These are phyloP conservation scores for Zhuliangozyma parablackwelliae DNA, from an alignment of 1,139 yeast genomes.

Conservation along the genomic window DNA sequence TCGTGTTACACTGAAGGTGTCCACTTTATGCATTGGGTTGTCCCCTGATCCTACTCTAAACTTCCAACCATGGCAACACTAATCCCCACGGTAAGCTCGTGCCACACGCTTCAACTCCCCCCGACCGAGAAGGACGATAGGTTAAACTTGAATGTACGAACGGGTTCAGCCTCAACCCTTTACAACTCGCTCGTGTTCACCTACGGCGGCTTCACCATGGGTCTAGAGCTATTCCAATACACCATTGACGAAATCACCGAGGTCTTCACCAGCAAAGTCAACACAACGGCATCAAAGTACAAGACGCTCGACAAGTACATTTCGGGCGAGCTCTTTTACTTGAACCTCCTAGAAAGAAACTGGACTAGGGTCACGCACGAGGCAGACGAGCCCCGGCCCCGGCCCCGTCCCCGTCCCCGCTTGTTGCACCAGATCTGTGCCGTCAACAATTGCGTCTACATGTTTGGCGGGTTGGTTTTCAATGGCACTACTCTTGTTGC, in stretches of 20 bases:
- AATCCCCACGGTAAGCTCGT: slow-evolving; percentile 47
- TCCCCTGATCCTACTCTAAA: background rate
- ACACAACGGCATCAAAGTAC: slow-evolving; percentile 21
- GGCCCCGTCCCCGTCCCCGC: slow-evolving; percentile 46
- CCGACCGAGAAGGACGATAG: slow-evolving; percentile 44
- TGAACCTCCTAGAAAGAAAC: slow-evolving; percentile 51
- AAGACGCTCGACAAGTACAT: slow-evolving; percentile 40
- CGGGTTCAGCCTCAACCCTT: slow-evolving; percentile 61
- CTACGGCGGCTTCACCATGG: slow-evolving; percentile 66
- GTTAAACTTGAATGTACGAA: slow-evolving; percentile 50
- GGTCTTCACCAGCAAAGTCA: slow-evolving; percentile 25
- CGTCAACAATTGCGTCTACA: slow-evolving; percentile 44
- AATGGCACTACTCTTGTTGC: slow-evolving; percentile 30
- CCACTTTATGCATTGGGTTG: no score
- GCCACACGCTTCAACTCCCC: slow-evolving; percentile 46
- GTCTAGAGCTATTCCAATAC: slow-evolving; percentile 42
- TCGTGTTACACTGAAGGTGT: no score
- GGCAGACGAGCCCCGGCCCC: slow-evolving; percentile 1
- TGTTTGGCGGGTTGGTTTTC: slow-evolving; percentile 57
- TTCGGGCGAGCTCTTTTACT: slow-evolving; percentile 52
- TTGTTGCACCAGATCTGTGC: slow-evolving; percentile 56
- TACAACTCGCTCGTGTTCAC: slow-evolving; percentile 57
- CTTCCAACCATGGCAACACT: slow-evolving; percentile 35
- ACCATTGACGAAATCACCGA: slow-evolving; percentile 28
- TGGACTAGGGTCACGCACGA: slow-evolving; percentile 44